Percentiles rank a stretch among this genome's conserved stretches.
phyloP scores from a whole-genome alignment of 2,329 filamentous ascomycete genomes.

The Aspergillus hortae region DNA sequence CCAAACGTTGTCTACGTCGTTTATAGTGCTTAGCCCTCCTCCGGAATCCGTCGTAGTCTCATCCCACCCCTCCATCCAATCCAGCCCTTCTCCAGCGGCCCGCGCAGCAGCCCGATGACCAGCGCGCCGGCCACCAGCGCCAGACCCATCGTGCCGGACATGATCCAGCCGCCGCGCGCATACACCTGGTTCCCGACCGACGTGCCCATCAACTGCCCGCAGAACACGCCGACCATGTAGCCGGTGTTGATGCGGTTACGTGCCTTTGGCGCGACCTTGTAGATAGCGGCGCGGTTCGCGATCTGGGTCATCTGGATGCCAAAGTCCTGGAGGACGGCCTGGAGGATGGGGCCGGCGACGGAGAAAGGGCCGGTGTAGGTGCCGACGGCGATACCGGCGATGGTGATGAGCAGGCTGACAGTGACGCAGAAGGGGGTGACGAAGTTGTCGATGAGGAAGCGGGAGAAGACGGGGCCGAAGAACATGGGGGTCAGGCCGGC shows the following conservation, averaged over 20 bases:
- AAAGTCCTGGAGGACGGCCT: slow-evolving; percentile 68
- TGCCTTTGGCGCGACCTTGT: slow-evolving; percentile 65
- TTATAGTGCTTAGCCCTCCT: background rate
- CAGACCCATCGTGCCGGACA: slow-evolving; percentile 55
- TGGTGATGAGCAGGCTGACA: slow-evolving; percentile 55
- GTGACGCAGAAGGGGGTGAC: slow-evolving; percentile 66
- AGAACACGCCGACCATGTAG: slow-evolving; percentile 75
- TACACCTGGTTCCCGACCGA: slow-evolving; percentile 41
- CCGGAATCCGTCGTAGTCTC: background rate
- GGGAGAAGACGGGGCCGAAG: slow-evolving; percentile 66
- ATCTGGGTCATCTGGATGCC: slow-evolving; percentile 72
- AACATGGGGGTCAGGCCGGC: slow-evolving; percentile 70
- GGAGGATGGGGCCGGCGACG: slow-evolving; percentile 68
- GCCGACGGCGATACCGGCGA: slow-evolving; percentile 63
- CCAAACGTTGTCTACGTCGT: too few species aligned
- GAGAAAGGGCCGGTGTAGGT: slow-evolving; percentile 65
- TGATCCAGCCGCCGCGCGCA: slow-evolving; percentile 54
- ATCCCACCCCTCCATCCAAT: slow-evolving; percentile 59
- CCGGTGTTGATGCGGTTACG: slow-evolving; percentile 76
- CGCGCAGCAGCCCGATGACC: slow-evolving; percentile 45
- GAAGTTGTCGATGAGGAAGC: slow-evolving; percentile 66
- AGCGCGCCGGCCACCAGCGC: slow-evolving; percentile 52
- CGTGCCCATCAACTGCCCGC: slow-evolving; percentile 70
- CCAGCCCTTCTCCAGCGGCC: slow-evolving; percentile 58
- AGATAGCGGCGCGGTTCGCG: slow-evolving; percentile 64